Evolutionary conservation across 495 filamentous ascomycete genomes (phyloP).

Genomic region (Bombardia bombarda): DNA sequence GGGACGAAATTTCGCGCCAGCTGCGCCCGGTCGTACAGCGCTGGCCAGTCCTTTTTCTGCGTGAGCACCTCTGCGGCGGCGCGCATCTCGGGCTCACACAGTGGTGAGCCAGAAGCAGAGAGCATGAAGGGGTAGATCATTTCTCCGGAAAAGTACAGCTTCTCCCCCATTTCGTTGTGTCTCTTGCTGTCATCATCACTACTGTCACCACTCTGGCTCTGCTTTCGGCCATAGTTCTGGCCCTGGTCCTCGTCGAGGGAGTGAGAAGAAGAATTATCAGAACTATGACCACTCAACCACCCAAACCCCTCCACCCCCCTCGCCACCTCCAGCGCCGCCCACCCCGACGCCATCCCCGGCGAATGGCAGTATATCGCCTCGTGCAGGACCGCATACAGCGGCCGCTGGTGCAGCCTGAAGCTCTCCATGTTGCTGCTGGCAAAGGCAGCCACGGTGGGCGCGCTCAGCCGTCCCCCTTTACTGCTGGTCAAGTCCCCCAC

Average conservation of each 20-base stretch:
- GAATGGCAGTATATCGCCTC: conserved; percentile 15
- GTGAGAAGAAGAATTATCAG: too few species aligned
- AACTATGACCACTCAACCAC: too few species aligned
- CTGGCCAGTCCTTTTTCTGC: conserved; percentile 53
- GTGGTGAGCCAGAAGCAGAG: conserved; percentile 28
- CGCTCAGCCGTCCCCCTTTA: conserved; percentile 45
- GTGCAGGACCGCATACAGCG: conserved; percentile 19
- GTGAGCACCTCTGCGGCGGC: conserved; percentile 59
- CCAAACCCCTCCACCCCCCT: conserved; percentile 21
- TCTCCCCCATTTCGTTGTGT: conserved; percentile 28
- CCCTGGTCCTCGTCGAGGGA: not conserved
- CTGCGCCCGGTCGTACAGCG: conserved; percentile 59
- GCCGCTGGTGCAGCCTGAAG: conserved; percentile 14
- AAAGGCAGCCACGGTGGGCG: conserved; percentile 54
- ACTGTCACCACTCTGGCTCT: conserved; percentile 1
- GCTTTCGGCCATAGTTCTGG: not conserved
- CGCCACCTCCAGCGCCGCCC: conserved; percentile 38
- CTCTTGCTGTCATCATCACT: conserved; percentile 23
- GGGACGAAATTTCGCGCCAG: conserved; percentile 68
- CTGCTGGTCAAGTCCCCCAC: conserved; percentile 27
- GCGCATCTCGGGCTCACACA: conserved; percentile 45
- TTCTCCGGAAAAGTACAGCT: conserved; percentile 78
- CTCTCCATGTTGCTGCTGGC: not conserved
- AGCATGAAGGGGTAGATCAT: conserved; percentile 64
- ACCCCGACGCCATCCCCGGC: conserved; percentile 11